Evolutionary conservation across 169 alveolate species (phyloP).

Genomic region (Miamiensis avidus): DNA sequence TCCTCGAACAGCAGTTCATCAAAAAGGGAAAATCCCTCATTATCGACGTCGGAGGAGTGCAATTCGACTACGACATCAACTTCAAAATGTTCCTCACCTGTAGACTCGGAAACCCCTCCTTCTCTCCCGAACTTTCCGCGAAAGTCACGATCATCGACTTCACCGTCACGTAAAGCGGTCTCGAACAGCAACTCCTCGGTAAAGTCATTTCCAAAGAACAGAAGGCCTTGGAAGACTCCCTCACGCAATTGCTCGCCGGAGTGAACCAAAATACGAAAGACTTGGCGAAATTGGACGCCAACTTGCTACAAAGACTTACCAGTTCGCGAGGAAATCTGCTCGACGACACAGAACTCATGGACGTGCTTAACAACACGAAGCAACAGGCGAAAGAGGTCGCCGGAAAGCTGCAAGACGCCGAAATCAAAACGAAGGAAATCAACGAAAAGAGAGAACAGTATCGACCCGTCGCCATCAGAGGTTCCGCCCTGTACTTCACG

Average conservation of each 20-base stretch:
- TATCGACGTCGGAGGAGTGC: slow-evolving; percentile 90
- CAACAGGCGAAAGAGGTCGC: slow-evolving; percentile 92
- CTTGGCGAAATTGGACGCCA: slow-evolving; percentile 89
- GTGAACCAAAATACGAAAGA: slow-evolving; percentile 93
- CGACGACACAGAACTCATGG: slow-evolving; percentile 95
- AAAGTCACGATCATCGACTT: slow-evolving; percentile 96
- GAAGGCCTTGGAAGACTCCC: slow-evolving; percentile 91
- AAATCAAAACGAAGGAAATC: slow-evolving; percentile 82
- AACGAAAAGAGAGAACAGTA: slow-evolving; percentile 95
- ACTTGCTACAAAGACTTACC: slow-evolving; percentile 92
- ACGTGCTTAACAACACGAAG: slow-evolving; percentile 92
- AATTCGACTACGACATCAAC: slow-evolving; percentile 91
- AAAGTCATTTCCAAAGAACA: slow-evolving; percentile 95
- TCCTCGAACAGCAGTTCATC: slow-evolving; percentile 93
- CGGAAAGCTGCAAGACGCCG: slow-evolving; percentile 86
- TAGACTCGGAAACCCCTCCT: slow-evolving; percentile 95
- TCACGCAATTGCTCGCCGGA: slow-evolving; percentile 90
- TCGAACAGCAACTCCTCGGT: slow-evolving; percentile 96
- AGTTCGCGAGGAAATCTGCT: slow-evolving; percentile 92
- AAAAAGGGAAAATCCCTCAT: slow-evolving; percentile 87
- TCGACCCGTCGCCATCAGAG: slow-evolving; percentile 96
- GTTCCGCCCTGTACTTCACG: slow-evolving; percentile 93
- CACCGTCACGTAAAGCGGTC: slow-evolving; percentile 95
- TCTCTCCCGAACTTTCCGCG: slow-evolving; percentile 97
- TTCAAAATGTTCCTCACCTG: slow-evolving; percentile 96